Evolutionary conservation across 805 yeast species (phyloP), one percentile per base, ranked within the genome.

Genomic region (Monosporozyma solicola): DNA sequence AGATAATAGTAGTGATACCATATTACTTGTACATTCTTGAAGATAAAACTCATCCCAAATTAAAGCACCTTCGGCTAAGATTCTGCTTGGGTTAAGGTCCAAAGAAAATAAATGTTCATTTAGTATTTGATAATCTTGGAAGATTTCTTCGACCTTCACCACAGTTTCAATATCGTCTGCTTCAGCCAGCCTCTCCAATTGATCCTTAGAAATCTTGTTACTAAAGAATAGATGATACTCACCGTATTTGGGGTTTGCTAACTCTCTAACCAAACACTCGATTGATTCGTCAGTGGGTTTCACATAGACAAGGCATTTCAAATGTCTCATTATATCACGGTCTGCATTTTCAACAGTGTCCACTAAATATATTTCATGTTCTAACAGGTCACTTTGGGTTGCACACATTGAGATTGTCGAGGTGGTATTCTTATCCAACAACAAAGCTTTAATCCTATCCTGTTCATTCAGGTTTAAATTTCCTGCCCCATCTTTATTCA

Each of bases 131-230:
- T 85, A 91, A 68, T 94, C 97, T 60, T 84, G 87, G 65, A 89
- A 94, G 41, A 91, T 65, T 64, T 94, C 99, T 51, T 85, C 82
- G 4, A 94, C 89, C 54, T 79, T 79, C 5, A 76, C 72, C 9
- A 94, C 85, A 9, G 82, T 80, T 65, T 92, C 98, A 61, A 83
- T 75, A 63, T 87, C 94, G 67, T 94, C 99, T 2, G 87, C 79
- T 67, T 89, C 96, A 0, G 99, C 98, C 48, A 94, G 65, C 50
- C 87, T 76, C 65, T 94, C 99, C 59, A 94, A 68, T 57, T 87
- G 86, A 27, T 83, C 74, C 69, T 92, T 94, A 50, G 81, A 75
- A 32, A 91, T 77, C 15, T 81, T 73, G 65, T 90, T 90, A 65
- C 82, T 85, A 74, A 92, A 89, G 61, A 76, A 88, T 20, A 94